These are phyloP conservation scores for Penicillium angulare DNA, from an alignment of 495 filamentous ascomycete genomes.

Conservation along the genomic window DNA sequence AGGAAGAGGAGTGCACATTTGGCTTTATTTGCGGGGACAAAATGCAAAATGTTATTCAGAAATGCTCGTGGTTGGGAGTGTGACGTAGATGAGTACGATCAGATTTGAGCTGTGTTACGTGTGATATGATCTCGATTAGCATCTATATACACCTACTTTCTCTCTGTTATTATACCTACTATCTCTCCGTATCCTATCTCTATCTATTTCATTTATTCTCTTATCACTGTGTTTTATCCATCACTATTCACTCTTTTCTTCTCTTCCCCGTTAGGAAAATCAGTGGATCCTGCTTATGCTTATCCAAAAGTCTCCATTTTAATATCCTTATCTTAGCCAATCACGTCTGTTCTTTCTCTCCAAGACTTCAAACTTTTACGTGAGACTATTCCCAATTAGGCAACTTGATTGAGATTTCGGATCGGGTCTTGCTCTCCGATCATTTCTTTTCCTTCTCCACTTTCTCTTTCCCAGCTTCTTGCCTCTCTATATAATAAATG, in stretches of 20 bases:
- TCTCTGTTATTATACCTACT: too few species aligned
- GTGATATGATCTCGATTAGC: too few species aligned
- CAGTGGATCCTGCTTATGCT: not conserved
- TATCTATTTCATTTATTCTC: too few species aligned
- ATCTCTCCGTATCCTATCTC: too few species aligned
- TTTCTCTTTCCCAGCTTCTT: not conserved
- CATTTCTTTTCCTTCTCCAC: not conserved
- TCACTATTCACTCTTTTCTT: not conserved
- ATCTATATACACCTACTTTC: too few species aligned
- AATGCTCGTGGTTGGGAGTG: not conserved
- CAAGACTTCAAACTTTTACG: too few species aligned
- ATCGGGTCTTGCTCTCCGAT: not conserved
- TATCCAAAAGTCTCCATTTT: not conserved
- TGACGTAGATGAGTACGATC: not conserved
- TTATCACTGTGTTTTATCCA: too few species aligned
- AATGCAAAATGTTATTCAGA: too few species aligned
- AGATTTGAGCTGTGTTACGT: too few species aligned
- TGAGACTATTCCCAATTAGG: not conserved
- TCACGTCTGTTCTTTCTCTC: not conserved
- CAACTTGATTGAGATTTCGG: slow-evolving; percentile 2
- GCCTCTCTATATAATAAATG: not conserved
- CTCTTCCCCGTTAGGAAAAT: not conserved
- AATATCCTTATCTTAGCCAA: too few species aligned
- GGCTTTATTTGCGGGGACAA: not conserved
- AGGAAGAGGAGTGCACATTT: not conserved